These are phyloP conservation scores for Penicillium thymicola DNA, from an alignment of 2,329 filamentous ascomycete genomes.

Conservation along the genomic window DNA sequence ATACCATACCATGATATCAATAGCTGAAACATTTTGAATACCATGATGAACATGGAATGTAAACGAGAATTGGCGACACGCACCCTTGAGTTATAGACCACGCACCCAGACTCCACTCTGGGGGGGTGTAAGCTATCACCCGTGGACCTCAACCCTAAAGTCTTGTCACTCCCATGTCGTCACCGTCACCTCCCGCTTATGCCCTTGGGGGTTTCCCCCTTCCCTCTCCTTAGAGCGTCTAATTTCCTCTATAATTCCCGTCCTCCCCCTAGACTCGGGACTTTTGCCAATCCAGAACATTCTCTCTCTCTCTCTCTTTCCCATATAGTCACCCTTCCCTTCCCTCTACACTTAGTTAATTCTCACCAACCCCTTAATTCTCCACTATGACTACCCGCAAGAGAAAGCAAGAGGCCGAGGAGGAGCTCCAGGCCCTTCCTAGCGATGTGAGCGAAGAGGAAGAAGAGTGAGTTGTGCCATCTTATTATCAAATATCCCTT, in stretches of 20 bases:
- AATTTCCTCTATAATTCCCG: slow-evolving; percentile 22
- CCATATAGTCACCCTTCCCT: slow-evolving; percentile 6
- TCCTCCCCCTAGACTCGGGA: slow-evolving; percentile 15
- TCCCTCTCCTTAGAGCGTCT: slow-evolving; percentile 4
- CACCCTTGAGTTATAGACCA: slow-evolving; percentile 9
- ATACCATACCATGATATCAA: neutral
- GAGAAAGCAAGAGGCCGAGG: slow-evolving; percentile 50
- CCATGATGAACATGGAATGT: slow-evolving; percentile 11
- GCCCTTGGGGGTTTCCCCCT: slow-evolving; percentile 9
- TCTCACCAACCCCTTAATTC: slow-evolving; percentile 35
- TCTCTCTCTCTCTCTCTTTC: slow-evolving; percentile 6
- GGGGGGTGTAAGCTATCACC: slow-evolving; percentile 17
- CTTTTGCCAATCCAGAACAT: slow-evolving; percentile 20
- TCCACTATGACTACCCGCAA: slow-evolving; percentile 48
- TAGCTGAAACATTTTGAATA: neutral
- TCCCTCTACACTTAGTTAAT: slow-evolving; percentile 16
- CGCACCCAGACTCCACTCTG: slow-evolving; percentile 14
- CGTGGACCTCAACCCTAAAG: slow-evolving; percentile 4
- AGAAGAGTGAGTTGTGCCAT: slow-evolving; percentile 44
- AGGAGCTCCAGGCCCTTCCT: slow-evolving; percentile 48
- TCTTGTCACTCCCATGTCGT: slow-evolving; percentile 17
- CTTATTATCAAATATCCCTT: neutral
- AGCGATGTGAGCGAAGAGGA: slow-evolving; percentile 51
- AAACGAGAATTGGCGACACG: slow-evolving; percentile 12
- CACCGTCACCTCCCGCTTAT: slow-evolving; percentile 23